Evolutionary conservation across 2,329 filamentous ascomycete species (phyloP).

Genomic region (Alternaria sp.): DNA sequence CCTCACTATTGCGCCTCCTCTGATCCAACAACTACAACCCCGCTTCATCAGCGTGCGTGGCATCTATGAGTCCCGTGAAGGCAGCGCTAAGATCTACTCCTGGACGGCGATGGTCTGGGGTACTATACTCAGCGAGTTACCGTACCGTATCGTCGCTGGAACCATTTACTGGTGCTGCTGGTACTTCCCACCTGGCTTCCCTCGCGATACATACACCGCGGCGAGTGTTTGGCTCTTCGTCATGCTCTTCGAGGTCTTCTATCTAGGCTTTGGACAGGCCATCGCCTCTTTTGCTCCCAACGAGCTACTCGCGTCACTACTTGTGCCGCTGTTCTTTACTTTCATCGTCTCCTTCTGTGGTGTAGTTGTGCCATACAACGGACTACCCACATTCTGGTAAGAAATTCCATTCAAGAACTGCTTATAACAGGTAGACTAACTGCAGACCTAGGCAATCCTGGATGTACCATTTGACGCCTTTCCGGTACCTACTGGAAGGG

Average conservation of each 20-base stretch:
- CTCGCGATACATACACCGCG: constrained; percentile 64
- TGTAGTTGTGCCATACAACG: constrained; percentile 73
- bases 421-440: neutral
- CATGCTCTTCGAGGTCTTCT: constrained; percentile 73
- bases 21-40: constrained; percentile 82
- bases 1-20: constrained; percentile 75
- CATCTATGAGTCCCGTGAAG: constrained; percentile 76
- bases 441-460: constrained; percentile 23
- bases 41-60: constrained; percentile 71
- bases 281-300: constrained; percentile 74
- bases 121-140: constrained; percentile 73
- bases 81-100: constrained; percentile 81
- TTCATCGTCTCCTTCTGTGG: constrained; percentile 78
- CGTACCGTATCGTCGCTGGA: constrained; percentile 72
- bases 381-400: constrained; percentile 72
- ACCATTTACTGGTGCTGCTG: constrained; percentile 67
- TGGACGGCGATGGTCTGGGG: constrained; percentile 76
- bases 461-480: constrained; percentile 67
- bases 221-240: constrained; percentile 71
- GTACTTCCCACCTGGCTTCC: constrained; percentile 66
- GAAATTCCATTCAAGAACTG: neutral
- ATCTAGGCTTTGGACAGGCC: constrained; percentile 71
- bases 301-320: constrained; percentile 70
- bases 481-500: constrained; percentile 72
- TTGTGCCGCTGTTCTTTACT: constrained; percentile 75